These are phyloP conservation scores for Mentha longifolia DNA, from an alignment of 257 asterid species.

Conservation along the genomic window DNA sequence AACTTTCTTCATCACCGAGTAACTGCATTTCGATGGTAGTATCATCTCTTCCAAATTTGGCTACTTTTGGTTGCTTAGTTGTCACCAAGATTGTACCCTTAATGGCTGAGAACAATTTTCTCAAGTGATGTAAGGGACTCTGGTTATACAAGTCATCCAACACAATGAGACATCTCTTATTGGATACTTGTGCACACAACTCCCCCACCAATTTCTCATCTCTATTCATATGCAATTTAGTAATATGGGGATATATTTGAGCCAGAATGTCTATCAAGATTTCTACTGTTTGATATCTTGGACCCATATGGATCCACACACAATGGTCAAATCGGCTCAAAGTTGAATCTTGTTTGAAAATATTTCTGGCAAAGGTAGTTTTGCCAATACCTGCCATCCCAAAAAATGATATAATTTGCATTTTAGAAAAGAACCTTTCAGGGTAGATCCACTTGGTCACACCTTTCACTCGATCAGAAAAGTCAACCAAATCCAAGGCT, in stretches of 20 bases:
- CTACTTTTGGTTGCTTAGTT: background rate
- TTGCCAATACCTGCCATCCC: conserved; percentile 23
- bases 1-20: too few relatives aligned
- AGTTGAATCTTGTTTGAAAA: background rate
- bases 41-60: background rate
- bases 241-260: too few relatives aligned
- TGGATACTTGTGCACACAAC: background rate
- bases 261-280: background rate
- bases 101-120: background rate
- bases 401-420: background rate
- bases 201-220: background rate
- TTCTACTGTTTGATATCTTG: background rate
- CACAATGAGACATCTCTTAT: background rate
- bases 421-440: background rate
- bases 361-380: background rate
- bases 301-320: background rate
- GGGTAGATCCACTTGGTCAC: background rate
- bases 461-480: too few relatives aligned
- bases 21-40: fast-evolving
- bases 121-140: background rate
- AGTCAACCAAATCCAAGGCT: too few relatives aligned
- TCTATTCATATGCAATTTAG: background rate
- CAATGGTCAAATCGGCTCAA: background rate
- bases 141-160: background rate
- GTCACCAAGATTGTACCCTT: background rate